Evolutionary conservation across 2,329 filamentous ascomycete species (phyloP).

Genomic region (Thielaviopsis musarum): DNA sequence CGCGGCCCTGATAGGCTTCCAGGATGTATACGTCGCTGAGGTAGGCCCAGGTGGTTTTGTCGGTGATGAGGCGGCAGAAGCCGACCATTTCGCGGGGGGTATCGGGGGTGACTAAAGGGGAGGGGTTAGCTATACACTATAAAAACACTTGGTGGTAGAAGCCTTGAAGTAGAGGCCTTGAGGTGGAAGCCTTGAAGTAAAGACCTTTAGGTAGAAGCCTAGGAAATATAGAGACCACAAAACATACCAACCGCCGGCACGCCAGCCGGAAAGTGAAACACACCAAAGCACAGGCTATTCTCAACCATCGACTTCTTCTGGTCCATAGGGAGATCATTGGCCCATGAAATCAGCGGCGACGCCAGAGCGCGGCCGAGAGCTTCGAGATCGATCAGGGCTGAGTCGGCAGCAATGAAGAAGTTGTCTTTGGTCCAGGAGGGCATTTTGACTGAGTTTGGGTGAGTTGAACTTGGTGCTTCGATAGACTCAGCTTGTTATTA

Average conservation of each 20-base stretch:
- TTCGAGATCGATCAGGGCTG: conserved; percentile 33
- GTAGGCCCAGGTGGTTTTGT: conserved; percentile 51
- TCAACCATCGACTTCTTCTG: conserved; percentile 34
- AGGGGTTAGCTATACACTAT: too few relatives aligned
- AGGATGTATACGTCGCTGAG: conserved; percentile 51
- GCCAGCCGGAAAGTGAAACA: conserved; percentile 30
- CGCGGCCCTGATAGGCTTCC: conserved; percentile 39
- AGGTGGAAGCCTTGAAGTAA: too few relatives aligned
- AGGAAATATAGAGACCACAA: too few relatives aligned
- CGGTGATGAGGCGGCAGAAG: conserved; percentile 44
- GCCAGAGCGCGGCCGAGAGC: conserved; percentile 38
- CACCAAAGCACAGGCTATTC: conserved; percentile 41
- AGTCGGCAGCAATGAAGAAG: conserved; percentile 46
- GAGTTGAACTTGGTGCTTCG: too few relatives aligned
- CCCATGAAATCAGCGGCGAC: conserved; percentile 45
- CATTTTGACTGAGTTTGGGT: too few relatives aligned
- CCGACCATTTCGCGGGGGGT: conserved; percentile 22
- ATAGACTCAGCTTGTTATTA: too few relatives aligned
- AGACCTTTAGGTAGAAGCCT: too few relatives aligned
- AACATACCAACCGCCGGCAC: conserved; percentile 15
- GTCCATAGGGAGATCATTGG: conserved; percentile 30
- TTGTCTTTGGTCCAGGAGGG: conserved; percentile 31
- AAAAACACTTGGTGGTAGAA: too few relatives aligned
- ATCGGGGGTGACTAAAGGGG: conserved; percentile 17
- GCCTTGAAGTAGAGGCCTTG: too few relatives aligned